Evolutionary conservation across 805 yeast species (phyloP).

Genomic region (Sugiyamaella marilandica): DNA sequence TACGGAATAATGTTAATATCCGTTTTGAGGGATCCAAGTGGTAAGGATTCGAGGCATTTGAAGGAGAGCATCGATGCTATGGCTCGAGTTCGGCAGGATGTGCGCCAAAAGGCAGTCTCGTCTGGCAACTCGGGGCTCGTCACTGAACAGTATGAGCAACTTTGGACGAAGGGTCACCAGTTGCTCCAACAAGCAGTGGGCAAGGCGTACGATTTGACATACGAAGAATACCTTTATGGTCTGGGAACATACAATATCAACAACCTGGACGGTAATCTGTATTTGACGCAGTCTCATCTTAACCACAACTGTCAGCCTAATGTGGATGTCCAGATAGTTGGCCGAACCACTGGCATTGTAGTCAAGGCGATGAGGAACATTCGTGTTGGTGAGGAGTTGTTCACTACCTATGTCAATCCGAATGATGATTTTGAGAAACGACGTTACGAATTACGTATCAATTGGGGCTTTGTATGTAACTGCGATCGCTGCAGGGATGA

Average conservation of each 20-base stretch:
- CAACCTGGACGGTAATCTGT: conserved; percentile 57
- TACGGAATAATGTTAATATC: conserved; percentile 53
- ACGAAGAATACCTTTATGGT: conserved; percentile 53
- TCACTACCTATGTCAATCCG: conserved; percentile 68
- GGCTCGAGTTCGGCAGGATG: conserved; percentile 66
- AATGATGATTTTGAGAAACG: conserved; percentile 56
- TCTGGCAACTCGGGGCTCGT: conserved; percentile 41
- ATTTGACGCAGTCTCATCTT: conserved; percentile 59
- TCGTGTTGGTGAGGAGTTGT: conserved; percentile 59
- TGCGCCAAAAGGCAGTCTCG: conserved; percentile 52
- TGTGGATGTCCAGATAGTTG: conserved; percentile 43
- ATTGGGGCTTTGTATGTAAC: conserved; percentile 74
- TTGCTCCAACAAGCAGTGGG: conserved; percentile 46
- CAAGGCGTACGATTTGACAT: conserved; percentile 33
- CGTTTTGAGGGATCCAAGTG: conserved; percentile 38
- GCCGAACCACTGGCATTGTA: conserved; percentile 51
- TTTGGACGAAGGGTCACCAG: conserved; percentile 57
- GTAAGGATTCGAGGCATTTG: conserved; percentile 30
- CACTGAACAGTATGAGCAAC: conserved; percentile 49
- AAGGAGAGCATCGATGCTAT: conserved; percentile 51
- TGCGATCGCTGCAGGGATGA: conserved; percentile 65
- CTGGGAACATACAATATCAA: conserved; percentile 74
- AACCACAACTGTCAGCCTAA: conserved; percentile 78
- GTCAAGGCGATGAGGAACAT: conserved; percentile 57
- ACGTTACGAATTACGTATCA: conserved; percentile 58